Evolutionary conservation across 2,329 filamentous ascomycete species (phyloP), one percentile per base, ranked within the genome.

Genomic region (Cercospora berteroae): DNA sequence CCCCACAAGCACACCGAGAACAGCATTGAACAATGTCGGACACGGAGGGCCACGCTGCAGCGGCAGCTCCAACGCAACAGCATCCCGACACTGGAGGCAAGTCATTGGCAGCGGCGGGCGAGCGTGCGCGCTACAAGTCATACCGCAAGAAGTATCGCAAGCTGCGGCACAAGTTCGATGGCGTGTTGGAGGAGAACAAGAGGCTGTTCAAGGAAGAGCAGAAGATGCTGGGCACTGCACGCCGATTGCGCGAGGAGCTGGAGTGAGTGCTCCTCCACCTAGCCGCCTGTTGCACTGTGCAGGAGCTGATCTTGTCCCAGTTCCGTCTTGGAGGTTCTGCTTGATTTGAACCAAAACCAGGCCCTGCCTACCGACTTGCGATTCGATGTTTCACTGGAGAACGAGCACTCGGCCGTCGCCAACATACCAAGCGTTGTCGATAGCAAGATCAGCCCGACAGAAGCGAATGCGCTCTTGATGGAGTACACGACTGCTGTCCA

Each of bases 301-400:
- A 20, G 44, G 6, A 70, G 74, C 65, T 70, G 44, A 72, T 50
- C 6, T 2, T 3, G 9, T 20, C 4, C 18, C 74, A 97, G 94
- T 79, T 93, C 94, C 79, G 82, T 98, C 36, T 87, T 97, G 63
- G 94, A 98, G 74, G 82, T 97, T 10, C 87, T 98, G 36, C 85
- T 96, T 69, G 94, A 97, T 76, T 86, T 97, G 81, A 99, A 99
- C 81, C 88, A 91, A 61, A 91, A 88, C 52, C 84, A 90, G n/a
- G 68, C 64, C 60, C 69, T 74, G 29, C 70, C 73, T n/a, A 67
- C 69, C 20, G 67, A 71, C 60, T 62, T 71, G 50, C 71, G 69
- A 60, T 72, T 71, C 20, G 91, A 95, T 77, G 88, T 98, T 55
- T 88, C 92, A 10, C 83, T 88, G 29, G 85, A 89, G 66, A 88